Evolutionary conservation across 768 basidiomycete species (phyloP).

Genomic region (Hysterangium stoloniferum): DNA sequence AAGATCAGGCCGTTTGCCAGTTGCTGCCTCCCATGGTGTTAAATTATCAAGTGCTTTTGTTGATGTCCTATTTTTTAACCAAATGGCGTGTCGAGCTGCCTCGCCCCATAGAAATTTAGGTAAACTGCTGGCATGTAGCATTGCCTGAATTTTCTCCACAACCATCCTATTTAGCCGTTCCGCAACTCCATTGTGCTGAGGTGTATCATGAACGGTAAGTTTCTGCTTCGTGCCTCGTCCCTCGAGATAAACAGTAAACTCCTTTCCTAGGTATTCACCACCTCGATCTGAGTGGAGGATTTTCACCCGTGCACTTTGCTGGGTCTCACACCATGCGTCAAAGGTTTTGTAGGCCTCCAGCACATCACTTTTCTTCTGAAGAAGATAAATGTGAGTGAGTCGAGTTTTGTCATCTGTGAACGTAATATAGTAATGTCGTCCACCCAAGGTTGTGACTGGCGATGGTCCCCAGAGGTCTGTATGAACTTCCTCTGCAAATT

Average conservation of each 20-base stretch:
- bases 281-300: conserved; percentile 12
- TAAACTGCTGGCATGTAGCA: not conserved
- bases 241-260: conserved; percentile 9
- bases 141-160: not conserved
- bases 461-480: too few relatives aligned
- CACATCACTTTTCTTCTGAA: conserved; percentile 1
- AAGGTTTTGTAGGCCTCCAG: conserved; percentile 6
- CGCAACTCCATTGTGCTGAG: conserved; percentile 2
- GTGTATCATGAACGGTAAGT: not conserved
- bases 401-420: too few relatives aligned
- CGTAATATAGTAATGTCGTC: too few relatives aligned
- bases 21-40: conserved; percentile 14
- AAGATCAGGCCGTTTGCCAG: conserved; percentile 13
- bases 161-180: conserved; percentile 3
- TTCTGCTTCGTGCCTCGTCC: conserved; percentile 12
- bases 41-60: not conserved
- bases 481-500: too few relatives aligned
- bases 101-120: not conserved
- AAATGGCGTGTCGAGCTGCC: not conserved
- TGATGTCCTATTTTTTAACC: conserved; percentile 7
- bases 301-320: conserved; percentile 1
- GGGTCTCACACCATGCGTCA: conserved; percentile 11
- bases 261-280: conserved; percentile 9
- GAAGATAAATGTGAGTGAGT: not conserved
- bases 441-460: too few relatives aligned